Percentiles rank a stretch among this genome's conserved stretches.
Conservation (phyloP, 2,329 filamentous ascomycete genomes). For the Colletotrichum liaoningense region DNA sequence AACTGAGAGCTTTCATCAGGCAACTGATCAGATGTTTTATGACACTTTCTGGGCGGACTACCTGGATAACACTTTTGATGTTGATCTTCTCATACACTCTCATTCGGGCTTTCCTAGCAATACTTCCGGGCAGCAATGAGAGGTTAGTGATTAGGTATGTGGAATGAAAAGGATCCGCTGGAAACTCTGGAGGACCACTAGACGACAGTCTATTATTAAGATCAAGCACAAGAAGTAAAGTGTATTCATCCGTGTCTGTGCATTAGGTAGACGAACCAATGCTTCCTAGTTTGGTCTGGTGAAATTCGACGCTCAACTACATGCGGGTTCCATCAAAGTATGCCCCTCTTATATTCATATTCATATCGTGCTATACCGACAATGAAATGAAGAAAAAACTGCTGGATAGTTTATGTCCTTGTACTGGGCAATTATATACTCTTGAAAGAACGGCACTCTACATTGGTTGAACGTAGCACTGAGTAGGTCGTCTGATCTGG, state of each 20-base stretch:
- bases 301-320: too few species aligned
- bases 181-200: background rate
- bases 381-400: background rate
- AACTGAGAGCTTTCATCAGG: background rate
- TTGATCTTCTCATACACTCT: constrained; percentile 13
- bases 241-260: too few species aligned
- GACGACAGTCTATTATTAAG: too few species aligned
- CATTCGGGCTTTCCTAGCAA: background rate
- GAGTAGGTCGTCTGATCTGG: background rate
- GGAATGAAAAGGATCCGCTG: too few species aligned
- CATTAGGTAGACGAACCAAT: too few species aligned
- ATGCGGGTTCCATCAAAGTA: too few species aligned
- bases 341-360: background rate
- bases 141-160: background rate
- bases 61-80: constrained; percentile 1
- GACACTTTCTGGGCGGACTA: constrained; percentile 15
- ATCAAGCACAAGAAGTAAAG: too few species aligned
- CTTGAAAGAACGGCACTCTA: background rate
- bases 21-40: constrained; percentile 7
- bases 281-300: too few species aligned
- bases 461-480: background rate
- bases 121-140: background rate
- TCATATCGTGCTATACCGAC: background rate
- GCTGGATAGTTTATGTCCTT: background rate
- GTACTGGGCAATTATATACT: background rate